Evolutionary conservation across 139 green algal genomes (phyloP), one percentile per base, ranked within the genome.

Genomic region (Asterochloris sp.): DNA sequence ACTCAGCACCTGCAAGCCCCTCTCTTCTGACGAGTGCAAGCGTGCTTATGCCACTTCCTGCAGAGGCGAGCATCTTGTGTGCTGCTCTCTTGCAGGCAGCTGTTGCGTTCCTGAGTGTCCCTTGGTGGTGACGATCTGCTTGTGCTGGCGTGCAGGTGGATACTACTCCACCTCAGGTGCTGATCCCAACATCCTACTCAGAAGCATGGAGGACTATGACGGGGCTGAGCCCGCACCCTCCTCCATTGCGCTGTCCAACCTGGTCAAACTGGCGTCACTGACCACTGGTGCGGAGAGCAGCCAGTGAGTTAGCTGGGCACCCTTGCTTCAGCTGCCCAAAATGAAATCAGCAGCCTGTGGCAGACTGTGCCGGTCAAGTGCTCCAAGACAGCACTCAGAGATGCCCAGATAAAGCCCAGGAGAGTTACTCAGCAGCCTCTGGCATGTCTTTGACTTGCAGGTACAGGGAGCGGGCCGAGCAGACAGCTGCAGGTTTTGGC

Each of bases 151-250:
- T 66, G 76, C 80, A 84, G 92, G 93, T 1, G 94, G 88, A 15
- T 97, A 96, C 86, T 97, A 88, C 83, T 87, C 85, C 81, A 90
- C 84, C 6, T 83, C 87, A 0, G 89, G 78, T 23, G 85, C 83
- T 11, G 93, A 97, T 85, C 78, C 85, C 1, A 84, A 68, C 62
- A 90, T 95, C 77, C 77, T 92, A 69, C 81, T 95, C 85, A 83
- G 90, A 60, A 89, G 90, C 85, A 95, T 95, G 85, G 93, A 96
- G 83, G 91, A 96, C 74, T 96, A 97, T 73, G 93, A 97, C 69
- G 91, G 91, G 11, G 95, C 95, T 2, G 95, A 98, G 85, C 95
- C 95, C 13, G 89, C 91, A 12, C 90, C 94, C 16, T 93, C 88
- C 74, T 94, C 88, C 78, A 86, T 96, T 11, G 92, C 94, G 6